These are phyloP conservation scores for Chlamydomonas applanata DNA, from an alignment of 139 green algal genomes.

Conservation along the genomic window DNA sequence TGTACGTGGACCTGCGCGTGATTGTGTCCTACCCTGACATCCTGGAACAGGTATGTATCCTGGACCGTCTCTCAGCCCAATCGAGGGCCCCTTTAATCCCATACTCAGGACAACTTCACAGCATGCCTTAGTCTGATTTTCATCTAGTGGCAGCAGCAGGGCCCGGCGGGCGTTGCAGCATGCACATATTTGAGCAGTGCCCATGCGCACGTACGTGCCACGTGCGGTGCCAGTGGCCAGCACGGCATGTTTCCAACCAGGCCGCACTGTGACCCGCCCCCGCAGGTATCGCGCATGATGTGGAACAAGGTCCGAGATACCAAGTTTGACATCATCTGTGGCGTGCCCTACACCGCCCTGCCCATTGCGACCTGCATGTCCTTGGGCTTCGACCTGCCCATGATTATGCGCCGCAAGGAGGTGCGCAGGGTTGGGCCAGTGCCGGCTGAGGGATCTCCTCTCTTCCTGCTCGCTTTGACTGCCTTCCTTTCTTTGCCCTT, in stretches of 20 bases:
- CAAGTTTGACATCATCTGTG: constrained; percentile 95
- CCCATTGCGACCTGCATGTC: constrained; percentile 97
- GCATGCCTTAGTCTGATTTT: too few relatives aligned
- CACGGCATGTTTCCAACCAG: background rate
- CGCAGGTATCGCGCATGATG: constrained; percentile 87
- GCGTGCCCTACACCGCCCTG: constrained; percentile 98
- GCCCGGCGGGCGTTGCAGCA: background rate
- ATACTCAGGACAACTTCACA: too few relatives aligned
- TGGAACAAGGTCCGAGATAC: constrained; percentile 67
- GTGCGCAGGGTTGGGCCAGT: constrained; percentile 32
- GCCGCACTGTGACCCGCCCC: background rate
- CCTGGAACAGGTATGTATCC: constrained; percentile 66
- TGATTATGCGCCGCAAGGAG: constrained; percentile 97
- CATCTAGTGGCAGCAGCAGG: background rate
- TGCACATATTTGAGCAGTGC: too few relatives aligned
- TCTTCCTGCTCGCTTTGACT: too few relatives aligned
- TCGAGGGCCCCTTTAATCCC: too few relatives aligned
- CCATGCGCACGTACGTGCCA: background rate
- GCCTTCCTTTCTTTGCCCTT: too few relatives aligned
- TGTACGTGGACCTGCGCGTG: constrained; percentile 98
- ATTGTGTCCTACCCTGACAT: constrained; percentile 99
- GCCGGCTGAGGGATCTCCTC: background rate
- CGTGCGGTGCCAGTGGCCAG: background rate
- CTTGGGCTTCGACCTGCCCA: constrained; percentile 79
- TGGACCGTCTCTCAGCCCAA: background rate